These are phyloP conservation scores for Termitomyces sp. DNA, from an alignment of 768 basidiomycete genomes.

Conservation along the genomic window DNA sequence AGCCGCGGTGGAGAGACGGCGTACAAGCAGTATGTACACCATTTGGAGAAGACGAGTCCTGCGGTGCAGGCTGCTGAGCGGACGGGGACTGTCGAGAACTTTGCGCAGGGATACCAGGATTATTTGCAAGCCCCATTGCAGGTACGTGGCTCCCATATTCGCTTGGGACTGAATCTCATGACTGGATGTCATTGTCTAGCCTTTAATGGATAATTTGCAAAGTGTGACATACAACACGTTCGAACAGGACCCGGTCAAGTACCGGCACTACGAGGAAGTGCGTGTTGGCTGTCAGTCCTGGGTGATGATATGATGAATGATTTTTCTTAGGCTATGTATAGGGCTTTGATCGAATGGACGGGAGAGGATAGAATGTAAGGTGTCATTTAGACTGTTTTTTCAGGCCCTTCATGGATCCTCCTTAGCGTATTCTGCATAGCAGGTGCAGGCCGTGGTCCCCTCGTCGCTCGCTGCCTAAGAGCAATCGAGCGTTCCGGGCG, in stretches of 20 bases:
- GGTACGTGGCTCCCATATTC: conserved; percentile 33
- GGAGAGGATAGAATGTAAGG: conserved; percentile 61
- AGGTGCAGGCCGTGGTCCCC: conserved; percentile 92
- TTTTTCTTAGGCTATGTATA: conserved; percentile 66
- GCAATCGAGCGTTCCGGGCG: conserved; percentile 70
- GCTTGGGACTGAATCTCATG: conserved; percentile 5
- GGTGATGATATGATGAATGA: conserved; percentile 8
- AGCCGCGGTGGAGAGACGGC: conserved; percentile 77
- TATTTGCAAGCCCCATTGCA: conserved; percentile 94
- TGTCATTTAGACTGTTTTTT: background rate
- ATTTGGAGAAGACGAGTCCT: conserved; percentile 78
- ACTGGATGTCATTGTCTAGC: conserved; percentile 41
- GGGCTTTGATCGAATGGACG: conserved; percentile 74
- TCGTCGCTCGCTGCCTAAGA: conserved; percentile 79
- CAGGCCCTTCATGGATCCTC: conserved; percentile 2
- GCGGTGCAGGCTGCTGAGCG: conserved; percentile 60
- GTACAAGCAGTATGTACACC: conserved; percentile 86
- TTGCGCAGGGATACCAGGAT: conserved; percentile 92
- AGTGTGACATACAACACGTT: conserved; percentile 97
- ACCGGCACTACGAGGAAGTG: conserved; percentile 91
- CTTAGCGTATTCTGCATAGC: conserved; percentile 83
- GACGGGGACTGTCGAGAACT: conserved; percentile 80
- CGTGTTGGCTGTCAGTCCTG: conserved; percentile 2
- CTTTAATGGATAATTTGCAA: conserved; percentile 95
- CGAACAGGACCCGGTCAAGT: conserved; percentile 97